A percentile compares a stretch with the other conserved stretches of the same genome.
phyloP scores from a whole-genome alignment of 2,329 filamentous ascomycete genomes.

The Exophiala sideris region DNA sequence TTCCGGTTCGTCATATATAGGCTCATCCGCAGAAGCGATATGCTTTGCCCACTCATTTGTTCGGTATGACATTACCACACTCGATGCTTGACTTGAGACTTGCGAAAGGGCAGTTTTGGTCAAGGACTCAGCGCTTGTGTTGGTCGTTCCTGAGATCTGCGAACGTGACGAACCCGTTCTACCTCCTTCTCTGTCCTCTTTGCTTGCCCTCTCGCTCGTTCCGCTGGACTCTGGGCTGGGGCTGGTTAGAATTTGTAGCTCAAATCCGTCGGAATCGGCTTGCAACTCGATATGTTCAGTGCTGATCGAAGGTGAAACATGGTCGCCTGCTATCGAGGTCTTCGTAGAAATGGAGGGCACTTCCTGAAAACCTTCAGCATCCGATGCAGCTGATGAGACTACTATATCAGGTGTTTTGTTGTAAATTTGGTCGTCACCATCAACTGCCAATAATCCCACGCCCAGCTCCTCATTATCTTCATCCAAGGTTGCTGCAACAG shows the following conservation, averaged over 20 bases:
- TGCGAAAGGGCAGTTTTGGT: conserved; percentile 46
- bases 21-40: conserved; percentile 70
- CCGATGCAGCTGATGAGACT: conserved; percentile 12
- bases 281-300: too few relatives aligned
- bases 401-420: conserved; percentile 20
- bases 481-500: conserved; percentile 27
- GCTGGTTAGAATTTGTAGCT: too few relatives aligned
- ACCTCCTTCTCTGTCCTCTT: not conserved
- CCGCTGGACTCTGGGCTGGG: not conserved
- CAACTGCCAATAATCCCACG: conserved; percentile 8
- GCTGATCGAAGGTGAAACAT: too few relatives aligned
- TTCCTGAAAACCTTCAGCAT: not conserved
- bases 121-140: conserved; percentile 30
- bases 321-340: too few relatives aligned
- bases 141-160: conserved; percentile 10
- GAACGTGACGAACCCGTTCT: conserved; percentile 3
- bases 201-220: not conserved
- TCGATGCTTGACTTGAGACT: conserved; percentile 69
- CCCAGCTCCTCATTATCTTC: conserved; percentile 25
- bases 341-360: not conserved
- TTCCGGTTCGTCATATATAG: conserved; percentile 61
- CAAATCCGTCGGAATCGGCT: too few relatives aligned
- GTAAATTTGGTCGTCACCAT: conserved; percentile 33
- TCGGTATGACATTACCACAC: conserved; percentile 75
- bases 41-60: conserved; percentile 98